Conservation (phyloP, 139 green algal species). For the Volvox africanus region DNA sequence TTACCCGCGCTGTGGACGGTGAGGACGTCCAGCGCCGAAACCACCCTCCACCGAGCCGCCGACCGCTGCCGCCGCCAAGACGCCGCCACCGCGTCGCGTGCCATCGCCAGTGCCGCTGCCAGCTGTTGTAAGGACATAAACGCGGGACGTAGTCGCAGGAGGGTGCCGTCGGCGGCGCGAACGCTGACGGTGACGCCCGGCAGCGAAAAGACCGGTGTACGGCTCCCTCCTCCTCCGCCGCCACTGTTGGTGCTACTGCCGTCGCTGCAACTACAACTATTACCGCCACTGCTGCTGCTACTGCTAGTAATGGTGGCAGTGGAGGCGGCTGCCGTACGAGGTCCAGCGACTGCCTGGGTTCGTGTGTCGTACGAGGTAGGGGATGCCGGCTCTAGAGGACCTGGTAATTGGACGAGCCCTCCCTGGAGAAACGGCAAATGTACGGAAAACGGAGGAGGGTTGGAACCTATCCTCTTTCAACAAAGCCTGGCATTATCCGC, state of each 20-base stretch:
- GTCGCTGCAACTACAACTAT: neutral
- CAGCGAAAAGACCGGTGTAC: constrained; percentile 36
- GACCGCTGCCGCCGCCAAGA: constrained; percentile 32
- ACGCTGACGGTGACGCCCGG: constrained; percentile 36
- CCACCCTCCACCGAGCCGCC: constrained; percentile 28
- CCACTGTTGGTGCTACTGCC: neutral
- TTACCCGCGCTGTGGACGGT: constrained; percentile 33
- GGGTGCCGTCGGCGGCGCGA: constrained; percentile 25
- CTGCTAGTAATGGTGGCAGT: neutral
- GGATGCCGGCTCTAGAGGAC: neutral
- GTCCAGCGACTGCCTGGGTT: neutral
- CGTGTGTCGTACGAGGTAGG: neutral
- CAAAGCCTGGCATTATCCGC: too few relatives aligned
- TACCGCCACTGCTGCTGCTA: neutral
- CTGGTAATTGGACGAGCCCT: neutral
- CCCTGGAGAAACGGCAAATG: neutral
- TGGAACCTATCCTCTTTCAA: too few relatives aligned
- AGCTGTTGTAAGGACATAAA: constrained; percentile 48
- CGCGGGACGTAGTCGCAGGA: constrained; percentile 30
- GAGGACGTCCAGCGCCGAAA: constrained; percentile 33
- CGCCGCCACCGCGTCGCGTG: constrained; percentile 26
- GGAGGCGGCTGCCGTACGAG: neutral
- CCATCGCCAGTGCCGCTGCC: neutral
- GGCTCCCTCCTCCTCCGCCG: neutral
- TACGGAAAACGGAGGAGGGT: neutral